A percentile compares a stretch with the other conserved stretches of the same genome.
phyloP scores from a whole-genome alignment of 2,329 filamentous ascomycete genomes.

The Aaosphaeria pasadenensis region DNA sequence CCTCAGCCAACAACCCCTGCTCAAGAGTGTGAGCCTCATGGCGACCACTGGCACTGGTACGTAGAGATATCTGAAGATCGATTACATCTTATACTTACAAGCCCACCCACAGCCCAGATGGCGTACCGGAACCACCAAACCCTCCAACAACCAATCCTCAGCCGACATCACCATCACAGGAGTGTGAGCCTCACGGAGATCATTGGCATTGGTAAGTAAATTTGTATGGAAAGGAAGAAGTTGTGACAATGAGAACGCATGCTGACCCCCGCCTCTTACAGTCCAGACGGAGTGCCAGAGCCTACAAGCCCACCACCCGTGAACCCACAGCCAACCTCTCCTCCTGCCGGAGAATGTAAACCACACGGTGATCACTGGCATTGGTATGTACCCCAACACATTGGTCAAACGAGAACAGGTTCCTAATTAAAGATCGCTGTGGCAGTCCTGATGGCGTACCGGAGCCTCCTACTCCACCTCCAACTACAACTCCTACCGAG shows the following conservation, averaged over 20 bases:
- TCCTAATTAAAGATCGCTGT: not conserved
- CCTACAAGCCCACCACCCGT: not conserved
- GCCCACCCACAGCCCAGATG: not conserved
- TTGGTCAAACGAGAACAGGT: not conserved
- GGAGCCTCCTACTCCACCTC: not conserved
- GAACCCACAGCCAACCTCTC: not conserved
- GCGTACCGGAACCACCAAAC: not conserved
- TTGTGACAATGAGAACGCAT: too few relatives aligned
- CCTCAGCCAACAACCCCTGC: not conserved
- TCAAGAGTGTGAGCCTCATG: not conserved
- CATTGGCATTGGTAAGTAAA: not conserved
- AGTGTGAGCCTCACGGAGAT: not conserved
- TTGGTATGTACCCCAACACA: not conserved
- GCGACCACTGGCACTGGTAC: not conserved
- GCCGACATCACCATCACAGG: not conserved
- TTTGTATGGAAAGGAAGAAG: too few relatives aligned
- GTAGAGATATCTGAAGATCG: not conserved
- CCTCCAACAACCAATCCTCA: not conserved
- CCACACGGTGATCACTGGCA: not conserved
- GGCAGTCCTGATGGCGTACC: not conserved
- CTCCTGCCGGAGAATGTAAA: not conserved
- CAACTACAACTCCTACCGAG: not conserved
- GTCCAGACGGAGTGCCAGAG: not conserved
- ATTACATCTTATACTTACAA: too few relatives aligned
- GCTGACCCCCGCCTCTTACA: too few relatives aligned